Base-by-base conservation (phyloP, 441 rosid species). In the Metrosideros polymorpha region DNA sequence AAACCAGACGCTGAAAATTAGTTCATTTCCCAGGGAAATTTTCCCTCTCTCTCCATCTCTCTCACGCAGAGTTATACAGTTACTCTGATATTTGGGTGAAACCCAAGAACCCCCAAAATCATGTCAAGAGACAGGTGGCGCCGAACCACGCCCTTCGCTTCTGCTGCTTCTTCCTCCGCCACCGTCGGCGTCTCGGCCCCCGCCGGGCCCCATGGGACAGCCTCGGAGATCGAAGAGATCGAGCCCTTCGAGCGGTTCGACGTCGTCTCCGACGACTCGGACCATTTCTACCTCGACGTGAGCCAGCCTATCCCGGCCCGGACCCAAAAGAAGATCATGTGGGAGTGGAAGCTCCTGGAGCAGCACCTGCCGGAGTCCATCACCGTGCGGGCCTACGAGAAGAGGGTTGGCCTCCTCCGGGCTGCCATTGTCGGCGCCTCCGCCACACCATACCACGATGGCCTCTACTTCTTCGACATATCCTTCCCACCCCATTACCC, bases 391-490 rank as follows among this genome's bases (percentile, higher is more conserved):
- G 94, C 89, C 85, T 94, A 92, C 92, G 95, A 93, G 86, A 85
- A 61, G 49, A 93, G 91, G 13, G 90, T 93, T 59, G 91, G 90
- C 86, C 91, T 94, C 82, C 25, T 93, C 17, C 79, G 92, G 27
- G 94, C 94, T 7, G 95, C 76, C 24, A 92, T 94, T 85, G 50
- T 87, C 52, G 94, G 95, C 12, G 90, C 93, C 86, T 82, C 91
- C 1, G 94, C 93, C 24, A 94, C 94, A 4, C 96, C 95, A 1
- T 94, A 93, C 90, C 93, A 93, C 82, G 94, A 93, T 53, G 95
- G 93, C 15, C 94, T 94, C 54, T 94, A 90, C 89, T 89, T 94
- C 88, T 93, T 94, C 89, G 96, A 94, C 91, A 22, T 94, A 39
- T 88, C 87, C 32, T 93, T 94, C 85, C 94, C 94, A 6, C 12